Evolutionary conservation across 495 filamentous ascomycete genomes (phyloP), one percentile per base, ranked within the genome.

Genomic region (Hypoxylon fragiforme): DNA sequence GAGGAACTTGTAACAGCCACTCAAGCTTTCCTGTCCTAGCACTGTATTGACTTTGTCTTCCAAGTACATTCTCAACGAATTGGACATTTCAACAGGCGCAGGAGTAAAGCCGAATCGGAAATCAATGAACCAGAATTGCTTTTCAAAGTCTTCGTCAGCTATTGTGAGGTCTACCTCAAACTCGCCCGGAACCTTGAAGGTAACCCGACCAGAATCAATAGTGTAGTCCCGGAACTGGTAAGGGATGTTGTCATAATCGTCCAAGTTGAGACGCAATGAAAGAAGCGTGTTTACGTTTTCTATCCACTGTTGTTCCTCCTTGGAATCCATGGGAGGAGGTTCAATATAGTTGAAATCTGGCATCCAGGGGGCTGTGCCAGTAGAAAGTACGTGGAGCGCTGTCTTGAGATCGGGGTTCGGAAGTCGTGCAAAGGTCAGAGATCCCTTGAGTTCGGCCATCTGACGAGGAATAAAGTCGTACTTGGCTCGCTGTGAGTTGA

Each of bases 111-210:
- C 70, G 55, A 95, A 90, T 43, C 91, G 83, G 54, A 96, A 87
- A 63, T 97, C 92, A 54, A 97, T 86, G 63, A 97, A 96, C 71
- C 84, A 96, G 64, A 95, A 90, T 65, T 92, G 92, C 7, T 84
- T 87, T 21, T 79, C 72, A 11, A 82, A 81, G 43, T 92, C 84
- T 63, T 96, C 91, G 55, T 90, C 84, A 0, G 85, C 88, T 49
- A 97, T 85, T 0, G 88, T 88, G 50, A 97, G 81, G 62, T 97
- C 94, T 16, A 96, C 81, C 66, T 98, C 95, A 65, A 96, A 98
- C 63, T 97, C 94, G 36, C 81, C 82, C 19, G 81, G 73, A 4
- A 97, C 86, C 22, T 74, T 80, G 67, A 97, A 98, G 0, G 91
- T 97, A 11, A 86, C 91, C 24, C 91, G 82, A 3, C 95, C 94